A percentile compares a stretch with the other conserved stretches of the same genome.
These are phyloP conservation scores for Metschnikowia gelsemii DNA, from an alignment of 805 yeast species.

Conservation along the genomic window DNA sequence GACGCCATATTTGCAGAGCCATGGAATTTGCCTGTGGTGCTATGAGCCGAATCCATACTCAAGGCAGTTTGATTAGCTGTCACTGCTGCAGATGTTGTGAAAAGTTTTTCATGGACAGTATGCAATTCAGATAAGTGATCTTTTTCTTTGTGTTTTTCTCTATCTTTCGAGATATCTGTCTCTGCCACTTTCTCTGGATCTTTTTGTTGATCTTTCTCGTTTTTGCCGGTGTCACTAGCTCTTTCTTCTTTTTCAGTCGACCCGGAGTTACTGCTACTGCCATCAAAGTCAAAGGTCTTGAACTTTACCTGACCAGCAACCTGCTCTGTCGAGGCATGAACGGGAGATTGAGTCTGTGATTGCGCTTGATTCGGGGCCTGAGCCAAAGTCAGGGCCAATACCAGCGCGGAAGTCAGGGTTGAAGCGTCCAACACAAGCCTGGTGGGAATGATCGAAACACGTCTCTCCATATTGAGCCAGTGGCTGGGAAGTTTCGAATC, in stretches of 20 bases:
- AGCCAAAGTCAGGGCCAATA: too few species aligned
- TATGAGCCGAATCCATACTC: slow-evolving; percentile 3
- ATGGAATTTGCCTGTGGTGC: slow-evolving; percentile 12
- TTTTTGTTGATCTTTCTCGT: too few species aligned
- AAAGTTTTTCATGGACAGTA: slow-evolving; percentile 38
- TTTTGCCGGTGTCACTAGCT: background rate
- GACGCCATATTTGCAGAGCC: slow-evolving; percentile 14
- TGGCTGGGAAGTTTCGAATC: slow-evolving; percentile 7
- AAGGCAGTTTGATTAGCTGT: slow-evolving; percentile 3
- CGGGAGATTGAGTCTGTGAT: background rate
- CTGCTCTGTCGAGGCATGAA: background rate
- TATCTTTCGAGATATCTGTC: too few species aligned
- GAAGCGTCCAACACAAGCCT: slow-evolving; percentile 16
- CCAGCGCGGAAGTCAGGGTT: too few species aligned
- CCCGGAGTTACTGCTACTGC: slow-evolving; percentile 4
- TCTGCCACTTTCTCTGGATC: too few species aligned
- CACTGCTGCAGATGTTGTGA: slow-evolving; percentile 9
- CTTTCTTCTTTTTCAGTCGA: background rate
- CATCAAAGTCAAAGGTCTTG: slow-evolving; percentile 15
- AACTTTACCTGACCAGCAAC: slow-evolving; percentile 9
- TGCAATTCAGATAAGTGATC: slow-evolving; percentile 23
- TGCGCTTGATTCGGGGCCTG: too few species aligned
- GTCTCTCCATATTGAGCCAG: slow-evolving; percentile 23
- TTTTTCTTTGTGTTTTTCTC: slow-evolving; percentile 7
- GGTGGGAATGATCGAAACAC: slow-evolving; percentile 32